A percentile compares a stretch with the other conserved stretches of the same genome.
These are phyloP conservation scores for Elsinoe arachidis DNA, from an alignment of 2,329 filamentous ascomycete genomes.

Conservation along the genomic window DNA sequence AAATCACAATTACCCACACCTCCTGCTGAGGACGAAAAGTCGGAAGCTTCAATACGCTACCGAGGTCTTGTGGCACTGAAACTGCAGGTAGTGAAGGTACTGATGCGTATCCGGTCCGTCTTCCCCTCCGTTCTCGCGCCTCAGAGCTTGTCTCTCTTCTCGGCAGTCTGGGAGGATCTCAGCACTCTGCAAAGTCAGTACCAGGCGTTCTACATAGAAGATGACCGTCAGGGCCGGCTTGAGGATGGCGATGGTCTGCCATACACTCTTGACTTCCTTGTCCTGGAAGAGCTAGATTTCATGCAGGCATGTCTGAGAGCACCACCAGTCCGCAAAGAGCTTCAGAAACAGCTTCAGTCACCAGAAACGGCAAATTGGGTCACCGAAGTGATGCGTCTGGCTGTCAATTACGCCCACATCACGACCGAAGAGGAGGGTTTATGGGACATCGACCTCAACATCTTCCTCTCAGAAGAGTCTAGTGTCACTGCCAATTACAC, in stretches of 20 bases:
- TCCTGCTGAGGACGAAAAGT: slow-evolving; percentile 52
- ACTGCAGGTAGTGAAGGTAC: slow-evolving; percentile 79
- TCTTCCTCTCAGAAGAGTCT: slow-evolving; percentile 91
- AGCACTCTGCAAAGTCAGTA: slow-evolving; percentile 63
- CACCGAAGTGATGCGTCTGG: slow-evolving; percentile 75
- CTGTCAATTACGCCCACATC: slow-evolving; percentile 79
- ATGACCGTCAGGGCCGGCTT: slow-evolving; percentile 75
- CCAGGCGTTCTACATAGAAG: slow-evolving; percentile 73
- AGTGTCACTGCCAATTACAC: slow-evolving; percentile 95
- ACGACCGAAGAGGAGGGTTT: slow-evolving; percentile 86
- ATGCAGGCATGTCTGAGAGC: slow-evolving; percentile 85
- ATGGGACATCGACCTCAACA: slow-evolving; percentile 93
- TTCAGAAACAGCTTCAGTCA: slow-evolving; percentile 65
- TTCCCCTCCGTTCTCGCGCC: slow-evolving; percentile 75
- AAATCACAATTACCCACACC: slow-evolving; percentile 61
- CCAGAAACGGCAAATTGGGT: slow-evolving; percentile 63
- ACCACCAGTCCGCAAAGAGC: slow-evolving; percentile 76
- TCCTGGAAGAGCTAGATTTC: slow-evolving; percentile 90
- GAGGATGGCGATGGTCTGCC: slow-evolving; percentile 88
- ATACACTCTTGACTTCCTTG: slow-evolving; percentile 86
- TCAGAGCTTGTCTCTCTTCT: slow-evolving; percentile 75
- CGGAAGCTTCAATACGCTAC: slow-evolving; percentile 57
- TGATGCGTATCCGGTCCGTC: slow-evolving; percentile 78
- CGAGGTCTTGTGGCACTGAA: slow-evolving; percentile 80
- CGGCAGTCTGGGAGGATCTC: slow-evolving; percentile 82